Evolutionary conservation across 768 basidiomycete species (phyloP), one percentile per base, ranked within the genome.

Genomic region (Strobilomyces echinocephalus): DNA sequence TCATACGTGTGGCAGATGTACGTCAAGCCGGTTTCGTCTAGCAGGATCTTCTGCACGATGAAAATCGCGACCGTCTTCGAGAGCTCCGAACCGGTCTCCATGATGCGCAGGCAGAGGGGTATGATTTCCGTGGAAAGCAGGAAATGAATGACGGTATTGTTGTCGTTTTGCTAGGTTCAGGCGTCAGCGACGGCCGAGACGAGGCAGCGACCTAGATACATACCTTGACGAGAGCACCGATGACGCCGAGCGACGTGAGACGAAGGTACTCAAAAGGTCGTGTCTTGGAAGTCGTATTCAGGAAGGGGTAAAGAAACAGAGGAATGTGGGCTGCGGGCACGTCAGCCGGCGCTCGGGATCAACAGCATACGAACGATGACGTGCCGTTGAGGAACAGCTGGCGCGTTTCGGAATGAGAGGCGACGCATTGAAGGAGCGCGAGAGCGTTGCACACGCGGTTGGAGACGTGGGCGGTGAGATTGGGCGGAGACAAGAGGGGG

Each of bases 1-100:
- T 99, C 97, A 68, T 99, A 99, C n/a, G 97, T 99, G 72, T 99
- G 97, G 64, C 97, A 98, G 65, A 98, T 99, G 71, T 99, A 99
- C 15, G 93, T 95, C 55, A 99, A 74, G 18, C 97, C 97, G 4
- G 95, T 93, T 72, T 99, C 97, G 69, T 99, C 97, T 49, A 98
- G 79, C 15, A 99, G 79, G 54, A 92, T 91, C 74, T 99, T 99
- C 71, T 99, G 97, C 4, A 99, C 97, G 64, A 99, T 99, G 73
- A 99, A 99, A 64, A 99, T 99, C 40, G 97, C 97, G 42, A 99
- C 97, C 1, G 97, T 99, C 74, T 99, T 99, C 54, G 91, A 93
- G 16, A 99, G 82, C 64, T 99, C 97, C 4, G 95, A 97, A 40
- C 97, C 97, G 4, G 97, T 97, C 72, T 99, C 97, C 97, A 99